Conservation (phyloP, 2,329 filamentous ascomycete species). For the Talaromyces marneffei region DNA sequence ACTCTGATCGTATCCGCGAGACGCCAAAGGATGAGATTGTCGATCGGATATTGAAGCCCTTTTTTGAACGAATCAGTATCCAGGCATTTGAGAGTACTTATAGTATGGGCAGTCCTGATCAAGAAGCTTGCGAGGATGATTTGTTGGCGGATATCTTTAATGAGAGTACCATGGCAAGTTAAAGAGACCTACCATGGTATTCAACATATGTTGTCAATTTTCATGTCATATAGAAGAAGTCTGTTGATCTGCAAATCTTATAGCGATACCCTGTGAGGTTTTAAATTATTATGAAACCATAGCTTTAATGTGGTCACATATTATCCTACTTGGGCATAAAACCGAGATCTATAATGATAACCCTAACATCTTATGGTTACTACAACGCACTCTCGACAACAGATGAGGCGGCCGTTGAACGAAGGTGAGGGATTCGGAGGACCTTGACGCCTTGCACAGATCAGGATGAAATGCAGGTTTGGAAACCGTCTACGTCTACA, state of each 20-base stretch:
- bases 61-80: constrained; percentile 88
- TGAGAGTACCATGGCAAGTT: constrained; percentile 55
- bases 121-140: constrained; percentile 56
- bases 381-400: too few relatives aligned
- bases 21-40: constrained; percentile 59
- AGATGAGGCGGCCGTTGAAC: too few relatives aligned
- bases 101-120: constrained; percentile 66
- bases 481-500: too few relatives aligned
- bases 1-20: constrained; percentile 46
- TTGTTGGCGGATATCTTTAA: constrained; percentile 73
- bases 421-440: too few relatives aligned
- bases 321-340: too few relatives aligned
- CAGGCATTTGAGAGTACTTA: constrained; percentile 91
- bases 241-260: neutral
- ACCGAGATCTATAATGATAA: too few relatives aligned
- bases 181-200: constrained; percentile 2
- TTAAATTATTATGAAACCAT: too few relatives aligned
- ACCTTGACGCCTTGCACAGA: too few relatives aligned
- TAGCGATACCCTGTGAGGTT: neutral
- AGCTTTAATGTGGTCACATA: too few relatives aligned
- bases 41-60: constrained; percentile 72
- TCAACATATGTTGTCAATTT: neutral
- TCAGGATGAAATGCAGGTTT: too few relatives aligned
- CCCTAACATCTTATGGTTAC: too few relatives aligned
- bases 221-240: neutral